These are phyloP conservation scores for Blastocystis sp. DNA, from an alignment of 352 stramenopile species.

Conservation along the genomic window DNA sequence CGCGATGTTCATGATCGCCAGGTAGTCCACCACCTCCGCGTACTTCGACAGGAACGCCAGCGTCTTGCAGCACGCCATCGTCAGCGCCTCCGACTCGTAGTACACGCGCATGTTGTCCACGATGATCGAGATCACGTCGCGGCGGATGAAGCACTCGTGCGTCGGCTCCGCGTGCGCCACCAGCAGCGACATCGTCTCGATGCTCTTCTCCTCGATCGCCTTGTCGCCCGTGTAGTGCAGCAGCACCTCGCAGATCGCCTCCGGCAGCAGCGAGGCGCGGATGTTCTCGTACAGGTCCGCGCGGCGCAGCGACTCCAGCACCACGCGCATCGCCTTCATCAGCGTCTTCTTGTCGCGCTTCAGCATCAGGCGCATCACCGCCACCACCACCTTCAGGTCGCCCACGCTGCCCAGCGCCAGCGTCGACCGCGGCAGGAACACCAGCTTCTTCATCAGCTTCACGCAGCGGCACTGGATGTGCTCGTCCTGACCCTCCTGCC, in stretches of 20 bases:
- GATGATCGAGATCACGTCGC: slow-evolving; percentile 62
- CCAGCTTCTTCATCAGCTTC: slow-evolving; percentile 48
- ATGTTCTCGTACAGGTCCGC: slow-evolving; percentile 63
- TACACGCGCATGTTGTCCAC: slow-evolving; percentile 67
- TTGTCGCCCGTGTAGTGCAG: slow-evolving; percentile 39
- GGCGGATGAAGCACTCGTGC: slow-evolving; percentile 42
- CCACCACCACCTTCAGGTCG: slow-evolving; percentile 61
- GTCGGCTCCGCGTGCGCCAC: slow-evolving; percentile 44
- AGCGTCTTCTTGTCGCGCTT: slow-evolving; percentile 61
- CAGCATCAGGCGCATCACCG: slow-evolving; percentile 53
- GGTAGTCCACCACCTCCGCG: slow-evolving; percentile 46
- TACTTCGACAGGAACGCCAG: slow-evolving; percentile 59
- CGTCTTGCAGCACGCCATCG: slow-evolving; percentile 35
- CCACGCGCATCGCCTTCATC: slow-evolving; percentile 15
- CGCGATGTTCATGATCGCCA: slow-evolving; percentile 58
- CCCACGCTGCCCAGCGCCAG: slow-evolving; percentile 19
- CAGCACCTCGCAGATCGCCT: slow-evolving; percentile 60
- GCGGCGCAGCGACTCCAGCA: slow-evolving; percentile 37
- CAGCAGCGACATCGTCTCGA: slow-evolving; percentile 41
- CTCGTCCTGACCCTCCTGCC: slow-evolving; percentile 57
- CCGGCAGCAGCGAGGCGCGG: not conserved
- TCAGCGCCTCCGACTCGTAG: not conserved
- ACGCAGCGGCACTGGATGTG: slow-evolving; percentile 40
- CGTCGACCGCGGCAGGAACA: slow-evolving; percentile 21
- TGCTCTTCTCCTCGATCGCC: slow-evolving; percentile 44